Percentiles rank a stretch among this genome's conserved stretches.
phyloP scores from a whole-genome alignment of 192 early-diverging fungal species.

The Umbelopsis ramanniana region DNA sequence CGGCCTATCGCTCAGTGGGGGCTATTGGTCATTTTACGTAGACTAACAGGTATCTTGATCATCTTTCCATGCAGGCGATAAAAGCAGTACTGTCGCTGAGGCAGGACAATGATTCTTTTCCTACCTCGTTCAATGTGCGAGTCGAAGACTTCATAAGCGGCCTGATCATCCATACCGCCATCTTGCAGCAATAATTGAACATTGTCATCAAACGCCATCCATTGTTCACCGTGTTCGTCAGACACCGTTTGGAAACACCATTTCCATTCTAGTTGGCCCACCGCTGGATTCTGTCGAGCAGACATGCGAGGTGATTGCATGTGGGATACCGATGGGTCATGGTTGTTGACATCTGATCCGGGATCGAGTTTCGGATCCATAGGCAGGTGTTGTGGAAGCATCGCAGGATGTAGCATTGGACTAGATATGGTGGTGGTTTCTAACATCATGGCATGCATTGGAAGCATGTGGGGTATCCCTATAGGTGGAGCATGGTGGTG shows the following conservation, averaged over 20 bases:
- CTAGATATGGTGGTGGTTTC: not conserved
- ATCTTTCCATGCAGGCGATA: not conserved
- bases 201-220: slow-evolving; percentile 3
- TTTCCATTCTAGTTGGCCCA: not conserved
- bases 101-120: not conserved
- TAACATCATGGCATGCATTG: slow-evolving; percentile 15
- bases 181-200: slow-evolving; percentile 2
- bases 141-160: slow-evolving; percentile 4
- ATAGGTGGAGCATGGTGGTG: not conserved
- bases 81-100: slow-evolving; percentile 7
- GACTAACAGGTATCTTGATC: not conserved
- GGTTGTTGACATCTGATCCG: not conserved
- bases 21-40: not conserved
- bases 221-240: slow-evolving; percentile 1
- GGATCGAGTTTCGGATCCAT: not conserved
- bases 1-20: too few species aligned
- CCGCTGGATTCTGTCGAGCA: not conserved
- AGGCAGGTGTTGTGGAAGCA: not conserved
- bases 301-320: not conserved
- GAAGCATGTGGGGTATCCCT: not conserved
- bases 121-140: slow-evolving; percentile 7
- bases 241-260: slow-evolving; percentile 3
- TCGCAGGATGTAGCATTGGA: not conserved
- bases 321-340: not conserved
- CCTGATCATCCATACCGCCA: not conserved